Percentiles rank a stretch among this genome's conserved stretches.
Evolutionary conservation across 2,329 filamentous ascomycete species (phyloP).

Genomic region (Verticillium nubilum): DNA sequence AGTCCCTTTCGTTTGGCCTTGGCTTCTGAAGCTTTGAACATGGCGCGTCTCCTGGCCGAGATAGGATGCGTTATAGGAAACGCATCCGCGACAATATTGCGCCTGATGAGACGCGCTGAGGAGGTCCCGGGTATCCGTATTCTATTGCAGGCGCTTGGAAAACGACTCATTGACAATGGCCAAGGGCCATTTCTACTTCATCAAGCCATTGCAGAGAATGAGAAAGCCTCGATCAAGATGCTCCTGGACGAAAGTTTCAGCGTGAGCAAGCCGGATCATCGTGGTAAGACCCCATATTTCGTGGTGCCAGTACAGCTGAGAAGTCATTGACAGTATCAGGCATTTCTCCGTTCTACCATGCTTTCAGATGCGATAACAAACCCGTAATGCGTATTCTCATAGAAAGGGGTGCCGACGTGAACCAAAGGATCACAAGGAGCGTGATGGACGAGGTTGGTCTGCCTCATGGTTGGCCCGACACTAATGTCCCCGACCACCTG

Average conservation of each 20-base stretch:
- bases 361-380: neutral
- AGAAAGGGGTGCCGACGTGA: constrained; percentile 1
- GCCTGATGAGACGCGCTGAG: neutral
- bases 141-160: neutral
- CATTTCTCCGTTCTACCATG: neutral
- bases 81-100: neutral
- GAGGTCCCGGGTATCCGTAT: neutral
- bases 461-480: neutral
- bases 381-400: neutral
- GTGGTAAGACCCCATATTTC: no score
- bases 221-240: neutral
- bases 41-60: neutral
- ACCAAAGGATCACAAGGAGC: constrained; percentile 55
- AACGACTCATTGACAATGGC: neutral
- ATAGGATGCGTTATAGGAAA: neutral
- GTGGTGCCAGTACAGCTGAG: no score
- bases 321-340: neutral
- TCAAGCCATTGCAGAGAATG: neutral
- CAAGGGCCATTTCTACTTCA: neutral
- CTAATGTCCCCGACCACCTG: neutral
- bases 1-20: neutral
- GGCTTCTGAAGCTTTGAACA: neutral
- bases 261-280: neutral
- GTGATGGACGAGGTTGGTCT: constrained; percentile 55
- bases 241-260: neutral